These are phyloP conservation scores for Phytopythium montanum DNA, from an alignment of 352 stramenopile species.

Conservation along the genomic window DNA sequence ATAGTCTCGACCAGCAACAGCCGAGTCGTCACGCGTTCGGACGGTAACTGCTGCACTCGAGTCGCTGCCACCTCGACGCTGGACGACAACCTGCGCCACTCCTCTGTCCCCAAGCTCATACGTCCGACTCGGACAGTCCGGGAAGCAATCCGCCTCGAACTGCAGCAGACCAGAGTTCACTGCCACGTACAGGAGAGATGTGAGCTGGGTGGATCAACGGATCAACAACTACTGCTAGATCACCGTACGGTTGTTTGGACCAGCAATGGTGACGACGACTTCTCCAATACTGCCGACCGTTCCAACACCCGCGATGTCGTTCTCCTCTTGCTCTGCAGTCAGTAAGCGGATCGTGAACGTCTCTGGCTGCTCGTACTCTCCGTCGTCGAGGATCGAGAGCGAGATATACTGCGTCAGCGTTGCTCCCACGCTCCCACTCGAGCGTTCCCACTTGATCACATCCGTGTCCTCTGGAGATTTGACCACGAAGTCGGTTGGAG, in stretches of 20 bases:
- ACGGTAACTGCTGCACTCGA: slow-evolving; percentile 36
- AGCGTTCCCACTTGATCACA: slow-evolving; percentile 42
- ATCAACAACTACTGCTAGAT: too few relatives aligned
- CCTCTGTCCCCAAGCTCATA: slow-evolving; percentile 49
- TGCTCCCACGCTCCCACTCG: slow-evolving; percentile 11
- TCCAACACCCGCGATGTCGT: slow-evolving; percentile 23
- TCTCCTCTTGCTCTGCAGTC: slow-evolving; percentile 17
- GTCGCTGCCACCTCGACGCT: slow-evolving; percentile 56
- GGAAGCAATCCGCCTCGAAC: slow-evolving; percentile 69
- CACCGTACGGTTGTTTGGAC: slow-evolving; percentile 45
- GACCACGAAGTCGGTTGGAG: slow-evolving; percentile 36
- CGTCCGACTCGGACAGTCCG: slow-evolving; percentile 37
- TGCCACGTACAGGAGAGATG: neutral
- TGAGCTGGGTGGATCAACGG: neutral
- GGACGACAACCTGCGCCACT: slow-evolving; percentile 39
- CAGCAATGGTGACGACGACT: slow-evolving; percentile 46
- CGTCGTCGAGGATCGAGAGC: slow-evolving; percentile 39
- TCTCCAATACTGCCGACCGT: slow-evolving; percentile 36
- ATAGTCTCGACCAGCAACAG: slow-evolving; percentile 48
- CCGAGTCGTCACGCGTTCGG: slow-evolving; percentile 40
- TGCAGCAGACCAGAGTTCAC: slow-evolving; percentile 44
- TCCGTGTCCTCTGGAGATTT: slow-evolving; percentile 18
- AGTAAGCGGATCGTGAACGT: slow-evolving; percentile 44
- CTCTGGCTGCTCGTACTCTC: slow-evolving; percentile 47
- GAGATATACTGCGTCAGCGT: slow-evolving; percentile 34